Evolutionary conservation across 768 basidiomycete species (phyloP), one percentile per base, ranked within the genome.

Genomic region (Kockovaella imperatae): DNA sequence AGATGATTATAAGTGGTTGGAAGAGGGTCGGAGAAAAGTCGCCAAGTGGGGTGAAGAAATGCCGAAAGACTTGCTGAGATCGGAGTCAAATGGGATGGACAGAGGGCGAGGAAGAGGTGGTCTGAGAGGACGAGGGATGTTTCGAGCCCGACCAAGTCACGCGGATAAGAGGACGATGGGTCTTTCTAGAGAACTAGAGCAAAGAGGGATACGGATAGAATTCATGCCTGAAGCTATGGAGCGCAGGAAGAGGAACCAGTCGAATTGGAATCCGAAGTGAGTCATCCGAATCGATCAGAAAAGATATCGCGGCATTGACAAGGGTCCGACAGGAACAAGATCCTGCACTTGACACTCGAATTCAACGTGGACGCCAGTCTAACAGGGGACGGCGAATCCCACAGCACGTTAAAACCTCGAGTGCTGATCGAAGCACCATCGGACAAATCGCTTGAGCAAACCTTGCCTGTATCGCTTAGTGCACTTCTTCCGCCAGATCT

Each of bases 1-100:
- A 82, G 78, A 83, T 58, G 90, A 95, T 72, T 95, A 89, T 68
- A 75, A 76, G 34, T 90, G 82, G 66, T 75, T 95, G 56, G 90
- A 95, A 72, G 85, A 87, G 15, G 70, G 88, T 25, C 80, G 84
- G 18, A 73, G 89, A 55, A 81, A 78, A 57, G 81, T 84, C n/a
- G 75, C 76, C 18, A 80, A 79, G 11, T 86, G 83, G 82, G 87
- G 53, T 25, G 57, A 60, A 52, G 62, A 41, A 62, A 54, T 45
- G 42, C 41, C 50, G 43, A 42, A 55, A 52, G 68, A 68, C 50
- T 57, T 52, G 59, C 53, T 60, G 46, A 20, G 47, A 49, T 49
- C 17, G 8, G 18, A 47, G 51, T 49, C 50, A 48, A 24, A 59
- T 30, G 49, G 29, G 53, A 39, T 45, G 36, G 47, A 39, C 53